Conservation (phyloP, 225 moss, liverwort and hornwort species). For the Takakia lepidozioides region DNA sequence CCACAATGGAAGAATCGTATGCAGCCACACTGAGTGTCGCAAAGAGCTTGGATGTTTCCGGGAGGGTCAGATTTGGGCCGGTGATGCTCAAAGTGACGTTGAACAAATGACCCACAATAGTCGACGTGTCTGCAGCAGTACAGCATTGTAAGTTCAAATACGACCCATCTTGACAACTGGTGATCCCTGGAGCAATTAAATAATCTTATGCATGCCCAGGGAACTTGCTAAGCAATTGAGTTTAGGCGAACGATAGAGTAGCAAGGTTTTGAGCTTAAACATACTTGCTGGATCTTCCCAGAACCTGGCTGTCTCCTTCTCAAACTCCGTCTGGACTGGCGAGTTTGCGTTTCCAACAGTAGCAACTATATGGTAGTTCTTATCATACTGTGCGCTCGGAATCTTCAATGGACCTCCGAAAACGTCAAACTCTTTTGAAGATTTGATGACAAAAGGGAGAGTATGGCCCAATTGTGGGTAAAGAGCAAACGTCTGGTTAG, state of each 20-base stretch:
- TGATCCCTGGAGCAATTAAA: too few relatives aligned
- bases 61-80: conserved; percentile 12
- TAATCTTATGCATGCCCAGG: too few relatives aligned
- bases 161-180: too few relatives aligned
- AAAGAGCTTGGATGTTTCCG: conserved; percentile 38
- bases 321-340: conserved; percentile 23
- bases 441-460: conserved; percentile 34
- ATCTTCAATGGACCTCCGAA: conserved; percentile 43
- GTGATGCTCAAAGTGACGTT: conserved; percentile 32
- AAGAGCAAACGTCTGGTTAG: conserved; percentile 54
- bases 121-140: conserved; percentile 58
- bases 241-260: too few relatives aligned
- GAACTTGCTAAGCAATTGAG: too few relatives aligned
- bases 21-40: conserved; percentile 32
- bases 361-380: conserved; percentile 32
- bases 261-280: background rate
- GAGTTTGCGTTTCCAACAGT: conserved; percentile 62
- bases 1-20: conserved; percentile 38
- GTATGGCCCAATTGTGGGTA: conserved; percentile 65
- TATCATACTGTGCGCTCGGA: conserved; percentile 46
- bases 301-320: conserved; percentile 39
- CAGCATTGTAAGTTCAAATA: too few relatives aligned
- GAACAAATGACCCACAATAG: conserved; percentile 32
- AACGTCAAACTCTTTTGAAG: conserved; percentile 20
- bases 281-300: conserved; percentile 83